Base-by-base conservation (phyloP, 768 basidiomycete genomes). In the Tricholoma sp. region DNA sequence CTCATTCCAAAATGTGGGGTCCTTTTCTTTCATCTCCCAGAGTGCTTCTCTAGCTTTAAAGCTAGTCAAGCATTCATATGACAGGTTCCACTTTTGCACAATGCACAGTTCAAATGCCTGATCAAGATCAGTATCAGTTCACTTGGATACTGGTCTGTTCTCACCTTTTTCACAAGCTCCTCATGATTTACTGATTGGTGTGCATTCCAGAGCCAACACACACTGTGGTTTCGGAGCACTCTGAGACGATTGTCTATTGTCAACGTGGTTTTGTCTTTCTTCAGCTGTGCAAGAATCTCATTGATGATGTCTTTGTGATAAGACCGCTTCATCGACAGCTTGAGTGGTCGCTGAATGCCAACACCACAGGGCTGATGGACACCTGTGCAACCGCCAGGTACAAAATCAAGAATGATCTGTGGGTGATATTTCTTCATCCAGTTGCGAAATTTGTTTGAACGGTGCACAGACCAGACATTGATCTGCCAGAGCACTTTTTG, bases 291-390 rank as follows among this genome's bases (percentile, higher is more conserved):
- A 68, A 18, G 1, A 68, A 55, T 69, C 55, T 45, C 68, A 0
- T 64, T 32, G 0, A 79, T 69, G 32, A 77, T 46, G 49, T 74
- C 70, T 32, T 67, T 57, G 57, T 77, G 74, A 49, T 67, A 66
- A 0, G 71, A 68, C 1, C 60, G 50, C 21, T 66, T 66, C 16
- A 72, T 64, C 4, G 69, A 67, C 3, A 62, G 65, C 55, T 78
- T 79, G 57, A 77, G 58, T 10, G 65, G 64, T 0, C 69, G 62
- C 59, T 78, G 77, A 31, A 75, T 69, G 3, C 75, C 74, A 27
- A 75, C 69, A 61, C 76, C 70, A 32, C 66, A 70, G 9, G 71
- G 69, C 57, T 73, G 71, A 9, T 50, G 57, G 9, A 72, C 55
- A 9, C 71, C 64, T 0, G 74, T 76, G 54, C 67, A 69, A 9